A percentile compares a stretch with the other conserved stretches of the same genome.
Evolutionary conservation across 73 alveolate genomes (phyloP).

Genomic region (Diophrys appendiculata): DNA sequence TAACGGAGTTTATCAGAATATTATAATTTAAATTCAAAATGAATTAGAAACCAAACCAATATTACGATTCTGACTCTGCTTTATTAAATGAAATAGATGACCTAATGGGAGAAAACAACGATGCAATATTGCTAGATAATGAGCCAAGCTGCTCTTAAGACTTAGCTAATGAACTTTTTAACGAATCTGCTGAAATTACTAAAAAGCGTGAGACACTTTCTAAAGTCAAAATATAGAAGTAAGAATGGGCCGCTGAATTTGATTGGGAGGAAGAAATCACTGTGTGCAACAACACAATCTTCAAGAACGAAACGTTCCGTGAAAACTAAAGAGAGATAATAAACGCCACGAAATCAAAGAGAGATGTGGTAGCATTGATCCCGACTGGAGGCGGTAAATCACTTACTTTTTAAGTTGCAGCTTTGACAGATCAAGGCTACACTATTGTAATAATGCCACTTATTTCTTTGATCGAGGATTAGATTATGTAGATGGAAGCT

Average conservation of each 20-base stretch:
- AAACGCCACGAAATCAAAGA: conserved; percentile 72
- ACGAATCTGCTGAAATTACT: too few relatives aligned
- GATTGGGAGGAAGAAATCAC: conserved; percentile 74
- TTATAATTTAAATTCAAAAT: too few relatives aligned
- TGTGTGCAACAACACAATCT: conserved; percentile 60
- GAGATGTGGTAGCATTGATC: conserved; percentile 92
- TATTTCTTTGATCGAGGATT: conserved; percentile 90
- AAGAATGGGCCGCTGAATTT: conserved; percentile 17
- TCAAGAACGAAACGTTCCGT: conserved; percentile 73
- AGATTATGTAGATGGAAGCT: conserved; percentile 34
- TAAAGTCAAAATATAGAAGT: background rate
- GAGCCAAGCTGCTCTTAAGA: too few relatives aligned
- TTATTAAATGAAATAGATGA: too few relatives aligned
- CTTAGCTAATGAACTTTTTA: too few relatives aligned
- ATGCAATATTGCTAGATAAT: too few relatives aligned
- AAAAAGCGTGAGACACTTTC: background rate
- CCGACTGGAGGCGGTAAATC: conserved; percentile 99
- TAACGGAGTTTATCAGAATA: too few relatives aligned
- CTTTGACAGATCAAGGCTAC: conserved; percentile 76
- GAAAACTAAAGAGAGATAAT: conserved; percentile 84
- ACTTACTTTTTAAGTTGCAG: conserved; percentile 85
- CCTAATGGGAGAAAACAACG: too few relatives aligned
- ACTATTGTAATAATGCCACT: conserved; percentile 93
- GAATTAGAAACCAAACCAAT: too few relatives aligned
- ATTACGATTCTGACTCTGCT: too few relatives aligned